phyloP scores from a whole-genome alignment of 2,329 filamentous ascomycete genomes.

The Aspergillus unguis region DNA sequence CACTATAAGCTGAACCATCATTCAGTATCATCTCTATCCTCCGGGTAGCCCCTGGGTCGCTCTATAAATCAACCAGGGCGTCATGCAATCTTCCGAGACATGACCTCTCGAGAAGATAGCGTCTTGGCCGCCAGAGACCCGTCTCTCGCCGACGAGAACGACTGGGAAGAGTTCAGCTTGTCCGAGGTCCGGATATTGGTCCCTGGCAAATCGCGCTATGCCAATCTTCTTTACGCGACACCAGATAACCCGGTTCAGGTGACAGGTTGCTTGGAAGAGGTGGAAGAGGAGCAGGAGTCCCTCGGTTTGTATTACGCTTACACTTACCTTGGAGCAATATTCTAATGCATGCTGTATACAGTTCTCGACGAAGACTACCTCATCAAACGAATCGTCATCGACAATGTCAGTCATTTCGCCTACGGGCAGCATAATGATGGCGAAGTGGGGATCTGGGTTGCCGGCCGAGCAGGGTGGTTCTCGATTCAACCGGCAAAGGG shows the following conservation, averaged over 20 bases:
- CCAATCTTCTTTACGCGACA: constrained; percentile 55
- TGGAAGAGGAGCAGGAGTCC: constrained; percentile 44
- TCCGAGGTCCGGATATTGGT: constrained; percentile 53
- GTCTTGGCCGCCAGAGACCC: constrained; percentile 45
- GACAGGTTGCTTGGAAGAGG: constrained; percentile 48
- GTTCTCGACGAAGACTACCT: constrained; percentile 40
- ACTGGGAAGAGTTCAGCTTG: constrained; percentile 60
- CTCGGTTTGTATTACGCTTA: constrained; percentile 34
- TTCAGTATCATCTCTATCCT: background rate
- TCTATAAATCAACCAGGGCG: constrained; percentile 16
- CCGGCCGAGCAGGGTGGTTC: constrained; percentile 62
- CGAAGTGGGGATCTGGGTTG: constrained; percentile 58
- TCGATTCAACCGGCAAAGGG: constrained; percentile 52
- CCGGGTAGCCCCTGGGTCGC: background rate
- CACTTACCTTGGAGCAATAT: too few relatives aligned
- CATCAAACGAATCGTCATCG: constrained; percentile 45
- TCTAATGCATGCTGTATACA: constrained; percentile 10
- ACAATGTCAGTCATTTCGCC: constrained; percentile 49
- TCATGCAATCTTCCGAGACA: constrained; percentile 38
- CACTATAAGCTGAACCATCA: background rate
- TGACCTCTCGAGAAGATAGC: constrained; percentile 46
- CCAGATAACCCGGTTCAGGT: constrained; percentile 55
- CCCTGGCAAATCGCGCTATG: constrained; percentile 48
- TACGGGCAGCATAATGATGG: constrained; percentile 55
- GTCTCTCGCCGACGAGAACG: constrained; percentile 48